A percentile compares a stretch with the other conserved stretches of the same genome.
Evolutionary conservation across 768 basidiomycete genomes (phyloP).

Genomic region (Amanita thiersii): DNA sequence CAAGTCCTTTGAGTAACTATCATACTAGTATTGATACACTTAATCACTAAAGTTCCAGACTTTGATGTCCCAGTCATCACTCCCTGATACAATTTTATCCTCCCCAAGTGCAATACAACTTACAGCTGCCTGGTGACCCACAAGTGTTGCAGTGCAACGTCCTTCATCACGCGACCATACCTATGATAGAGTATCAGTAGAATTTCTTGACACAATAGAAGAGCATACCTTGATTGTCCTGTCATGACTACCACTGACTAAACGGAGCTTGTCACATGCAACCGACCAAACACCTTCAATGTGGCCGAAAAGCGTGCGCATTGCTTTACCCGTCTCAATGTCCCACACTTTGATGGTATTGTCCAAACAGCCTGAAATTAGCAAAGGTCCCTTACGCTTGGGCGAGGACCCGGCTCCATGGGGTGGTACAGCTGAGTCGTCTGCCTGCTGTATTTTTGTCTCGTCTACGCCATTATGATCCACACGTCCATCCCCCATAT

Average conservation of each 20-base stretch:
- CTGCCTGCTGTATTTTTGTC: conserved; percentile 3
- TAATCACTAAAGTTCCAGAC: conserved; percentile 68
- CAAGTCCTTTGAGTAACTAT: too few species aligned
- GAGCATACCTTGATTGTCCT: conserved; percentile 86
- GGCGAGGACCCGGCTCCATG: neutral
- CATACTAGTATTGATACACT: too few species aligned
- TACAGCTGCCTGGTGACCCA: conserved; percentile 92
- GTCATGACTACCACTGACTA: conserved; percentile 93
- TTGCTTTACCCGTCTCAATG: conserved; percentile 72
- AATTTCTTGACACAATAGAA: conserved; percentile 4
- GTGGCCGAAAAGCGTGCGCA: conserved; percentile 88
- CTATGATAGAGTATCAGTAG: conserved; percentile 29
- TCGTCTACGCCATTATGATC: conserved; percentile 5
- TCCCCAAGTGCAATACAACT: conserved; percentile 86
- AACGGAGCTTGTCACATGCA: conserved; percentile 82
- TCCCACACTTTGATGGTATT: conserved; percentile 98
- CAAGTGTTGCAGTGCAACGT: conserved; percentile 79
- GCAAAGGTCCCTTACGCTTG: conserved; percentile 49
- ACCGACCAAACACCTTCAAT: conserved; percentile 99
- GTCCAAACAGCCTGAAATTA: conserved; percentile 87
- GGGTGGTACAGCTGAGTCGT: neutral
- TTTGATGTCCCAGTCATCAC: conserved; percentile 83
- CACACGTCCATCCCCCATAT: conserved; percentile 30
- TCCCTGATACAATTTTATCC: conserved; percentile 95
- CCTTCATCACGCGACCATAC: conserved; percentile 93